Conservation (phyloP, 1,284 basidiomycete genomes). For the Mycena citricolor region DNA sequence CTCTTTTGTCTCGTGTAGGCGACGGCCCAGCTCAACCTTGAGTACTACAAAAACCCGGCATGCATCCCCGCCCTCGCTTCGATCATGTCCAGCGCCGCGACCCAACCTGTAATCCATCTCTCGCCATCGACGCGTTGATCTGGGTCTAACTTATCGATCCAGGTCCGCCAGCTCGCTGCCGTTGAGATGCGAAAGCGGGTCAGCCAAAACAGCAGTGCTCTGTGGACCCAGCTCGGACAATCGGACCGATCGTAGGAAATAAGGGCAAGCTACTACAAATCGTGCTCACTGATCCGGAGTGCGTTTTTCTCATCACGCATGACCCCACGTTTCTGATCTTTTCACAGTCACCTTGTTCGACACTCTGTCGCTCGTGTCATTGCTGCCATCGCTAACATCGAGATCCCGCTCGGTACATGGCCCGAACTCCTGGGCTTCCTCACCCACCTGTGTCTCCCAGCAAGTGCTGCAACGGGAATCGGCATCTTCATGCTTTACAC, state of each 20-base stretch:
- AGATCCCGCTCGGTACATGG: constrained; percentile 86
- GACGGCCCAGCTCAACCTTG: constrained; percentile 86
- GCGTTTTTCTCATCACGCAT: constrained; percentile 32
- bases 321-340: constrained; percentile 21
- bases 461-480: constrained; percentile 83
- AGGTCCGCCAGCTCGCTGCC: constrained; percentile 98
- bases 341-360: constrained; percentile 78
- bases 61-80: constrained; percentile 92
- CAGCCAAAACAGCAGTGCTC: constrained; percentile 72
- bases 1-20: constrained; percentile 55
- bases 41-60: constrained; percentile 88
- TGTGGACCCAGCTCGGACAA: constrained; percentile 80
- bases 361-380: constrained; percentile 91
- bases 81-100: constrained; percentile 78
- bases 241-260: constrained; percentile 79
- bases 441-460: constrained; percentile 68
- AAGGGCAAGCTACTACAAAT: constrained; percentile 84
- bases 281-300: constrained; percentile 80
- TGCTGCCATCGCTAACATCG: constrained; percentile 89
- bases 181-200: constrained; percentile 97
- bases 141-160: constrained; percentile 5
- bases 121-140: constrained; percentile 1
- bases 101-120: constrained; percentile 10
- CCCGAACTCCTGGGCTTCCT: constrained; percentile 88
- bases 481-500: constrained; percentile 91